These are phyloP conservation scores for Vitis hybrid DNA, from an alignment of 177 flowering plant species.

Conservation along the genomic window DNA sequence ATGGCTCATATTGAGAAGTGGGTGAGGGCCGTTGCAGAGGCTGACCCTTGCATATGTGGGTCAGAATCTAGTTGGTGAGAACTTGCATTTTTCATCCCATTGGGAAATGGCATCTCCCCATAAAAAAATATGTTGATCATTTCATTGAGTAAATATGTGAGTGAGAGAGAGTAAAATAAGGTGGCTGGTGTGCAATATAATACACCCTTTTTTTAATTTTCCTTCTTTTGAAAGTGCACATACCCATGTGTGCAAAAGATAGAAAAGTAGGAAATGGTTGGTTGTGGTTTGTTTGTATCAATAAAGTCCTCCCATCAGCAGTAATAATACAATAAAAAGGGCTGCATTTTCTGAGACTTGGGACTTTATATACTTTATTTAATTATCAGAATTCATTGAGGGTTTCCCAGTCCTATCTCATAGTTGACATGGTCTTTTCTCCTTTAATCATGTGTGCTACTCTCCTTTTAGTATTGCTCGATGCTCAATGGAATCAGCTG, in stretches of 20 bases:
- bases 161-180: constrained; percentile 7
- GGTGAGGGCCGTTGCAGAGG: neutral
- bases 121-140: constrained; percentile 4
- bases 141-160: constrained; percentile 5
- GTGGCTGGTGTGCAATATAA: constrained; percentile 2
- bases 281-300: constrained; percentile 15
- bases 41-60: neutral
- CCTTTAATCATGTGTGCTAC: no score
- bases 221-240: neutral
- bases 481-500: no score
- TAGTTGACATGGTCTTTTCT: no score
- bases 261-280: constrained; percentile 18
- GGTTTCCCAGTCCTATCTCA: no score
- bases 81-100: neutral
- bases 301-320: constrained; percentile 8
- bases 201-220: neutral
- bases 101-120: neutral
- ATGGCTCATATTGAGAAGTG: constrained; percentile 3
- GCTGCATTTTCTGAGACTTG: neutral
- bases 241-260: constrained; percentile 14
- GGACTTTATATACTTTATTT: neutral
- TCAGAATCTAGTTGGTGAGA: neutral
- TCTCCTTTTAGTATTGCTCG: no score
- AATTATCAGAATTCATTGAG: neutral
- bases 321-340: neutral